Evolutionary conservation across 1,284 basidiomycete species (phyloP).

Genomic region (Tausonia pullulans): DNA sequence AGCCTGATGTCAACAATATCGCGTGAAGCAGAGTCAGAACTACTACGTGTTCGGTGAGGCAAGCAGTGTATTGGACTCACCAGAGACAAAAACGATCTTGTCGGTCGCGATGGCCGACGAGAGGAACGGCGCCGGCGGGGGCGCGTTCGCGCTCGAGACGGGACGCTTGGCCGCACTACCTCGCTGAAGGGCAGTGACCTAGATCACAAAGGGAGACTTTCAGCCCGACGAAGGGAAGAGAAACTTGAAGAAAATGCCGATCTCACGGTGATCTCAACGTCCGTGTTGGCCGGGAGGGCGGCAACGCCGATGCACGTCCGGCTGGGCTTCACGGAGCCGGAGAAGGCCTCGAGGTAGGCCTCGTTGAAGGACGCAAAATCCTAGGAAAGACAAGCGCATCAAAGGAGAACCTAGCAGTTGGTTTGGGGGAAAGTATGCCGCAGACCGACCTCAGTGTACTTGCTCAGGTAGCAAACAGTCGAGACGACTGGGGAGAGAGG

Average conservation of each 20-base stretch:
- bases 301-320: conserved; percentile 18
- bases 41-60: no score
- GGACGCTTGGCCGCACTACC: background rate
- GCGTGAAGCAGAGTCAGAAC: no score
- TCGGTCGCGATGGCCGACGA: conserved; percentile 10
- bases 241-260: no score
- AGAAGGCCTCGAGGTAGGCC: conserved; percentile 12
- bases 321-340: background rate
- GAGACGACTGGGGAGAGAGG: conserved; percentile 11
- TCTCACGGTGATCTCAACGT: conserved; percentile 18
- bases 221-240: background rate
- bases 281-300: conserved; percentile 3
- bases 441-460: background rate
- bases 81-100: conserved; percentile 9
- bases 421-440: background rate
- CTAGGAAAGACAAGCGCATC: background rate
- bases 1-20: background rate
- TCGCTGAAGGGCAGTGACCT: conserved; percentile 1
- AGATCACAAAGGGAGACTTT: background rate
- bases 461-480: conserved; percentile 13
- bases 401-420: background rate
- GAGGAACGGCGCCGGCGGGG: conserved; percentile 11
- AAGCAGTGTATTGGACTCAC: no score
- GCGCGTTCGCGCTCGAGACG: background rate
- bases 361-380: conserved; percentile 19